Conservation (phyloP, 2,329 filamentous ascomycete species). For the Leptodontidium sp. region DNA sequence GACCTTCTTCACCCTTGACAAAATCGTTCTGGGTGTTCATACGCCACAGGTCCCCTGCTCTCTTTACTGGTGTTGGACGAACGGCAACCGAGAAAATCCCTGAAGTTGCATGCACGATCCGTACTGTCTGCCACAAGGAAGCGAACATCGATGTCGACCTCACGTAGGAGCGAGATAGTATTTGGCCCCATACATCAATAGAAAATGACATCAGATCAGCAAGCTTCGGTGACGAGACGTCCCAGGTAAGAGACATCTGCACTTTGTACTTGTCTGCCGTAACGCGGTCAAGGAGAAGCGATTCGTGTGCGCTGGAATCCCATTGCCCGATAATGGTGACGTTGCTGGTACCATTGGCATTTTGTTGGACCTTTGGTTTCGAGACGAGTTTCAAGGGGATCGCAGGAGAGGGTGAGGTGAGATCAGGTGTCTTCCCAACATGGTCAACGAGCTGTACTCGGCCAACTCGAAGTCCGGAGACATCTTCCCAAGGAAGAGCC, state of each 20-base stretch:
- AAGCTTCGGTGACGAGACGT: conserved; percentile 82
- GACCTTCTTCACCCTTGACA: conserved; percentile 91
- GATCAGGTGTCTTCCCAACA: conserved; percentile 83
- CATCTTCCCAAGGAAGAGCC: conserved; percentile 86
- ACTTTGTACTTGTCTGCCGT: conserved; percentile 94
- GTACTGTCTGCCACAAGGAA: conserved; percentile 82
- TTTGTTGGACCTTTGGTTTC: conserved; percentile 81
- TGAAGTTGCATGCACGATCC: conserved; percentile 87
- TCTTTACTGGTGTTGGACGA: conserved; percentile 88
- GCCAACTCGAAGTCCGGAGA: conserved; percentile 79
- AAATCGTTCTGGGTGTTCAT: conserved; percentile 96
- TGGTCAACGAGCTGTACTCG: conserved; percentile 85
- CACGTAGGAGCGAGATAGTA: conserved; percentile 83
- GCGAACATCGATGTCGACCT: conserved; percentile 88
- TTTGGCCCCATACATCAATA: conserved; percentile 81
- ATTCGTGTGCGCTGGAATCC: conserved; percentile 94
- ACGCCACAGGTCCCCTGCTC: conserved; percentile 92
- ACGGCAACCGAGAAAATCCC: conserved; percentile 87
- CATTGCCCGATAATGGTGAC: conserved; percentile 91
- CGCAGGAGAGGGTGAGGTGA: conserved; percentile 75
- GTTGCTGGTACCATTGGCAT: conserved; percentile 88
- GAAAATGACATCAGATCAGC: conserved; percentile 90
- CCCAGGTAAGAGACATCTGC: conserved; percentile 87
- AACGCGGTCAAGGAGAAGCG: conserved; percentile 89
- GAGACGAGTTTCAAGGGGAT: conserved; percentile 80